Conservation (phyloP, 768 basidiomycete genomes). For the Trametes meyenii region DNA sequence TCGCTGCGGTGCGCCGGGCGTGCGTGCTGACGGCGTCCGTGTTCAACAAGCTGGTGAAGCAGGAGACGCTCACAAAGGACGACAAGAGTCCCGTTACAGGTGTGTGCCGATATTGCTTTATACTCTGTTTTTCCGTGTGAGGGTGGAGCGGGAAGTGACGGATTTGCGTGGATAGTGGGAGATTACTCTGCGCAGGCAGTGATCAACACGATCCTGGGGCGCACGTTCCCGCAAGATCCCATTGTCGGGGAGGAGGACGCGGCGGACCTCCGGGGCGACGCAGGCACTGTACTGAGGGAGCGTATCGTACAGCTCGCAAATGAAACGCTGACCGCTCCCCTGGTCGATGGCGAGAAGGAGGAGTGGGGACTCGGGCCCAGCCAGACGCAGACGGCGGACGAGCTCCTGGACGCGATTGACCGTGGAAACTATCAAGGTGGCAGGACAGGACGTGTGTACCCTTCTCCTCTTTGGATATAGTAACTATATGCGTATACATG, state of each 20-base stretch:
- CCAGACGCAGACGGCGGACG: constrained; percentile 49
- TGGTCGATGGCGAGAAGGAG: constrained; percentile 56
- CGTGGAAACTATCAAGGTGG: constrained; percentile 79
- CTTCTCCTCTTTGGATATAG: not conserved
- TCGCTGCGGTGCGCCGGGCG: constrained; percentile 86
- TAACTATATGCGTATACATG: not conserved
- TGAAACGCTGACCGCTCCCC: constrained; percentile 64
- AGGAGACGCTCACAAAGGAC: constrained; percentile 85
- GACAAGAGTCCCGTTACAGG: constrained; percentile 80
- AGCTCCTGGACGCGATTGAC: constrained; percentile 87
- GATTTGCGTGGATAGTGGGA: constrained; percentile 58
- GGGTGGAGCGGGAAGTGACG: not conserved
- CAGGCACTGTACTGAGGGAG: constrained; percentile 48
- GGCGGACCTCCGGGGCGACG: constrained; percentile 62
- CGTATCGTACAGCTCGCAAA: constrained; percentile 84
- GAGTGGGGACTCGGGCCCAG: constrained; percentile 77
- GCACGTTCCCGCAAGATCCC: constrained; percentile 80
- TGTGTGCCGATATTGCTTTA: constrained; percentile 27
- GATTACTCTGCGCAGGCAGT: constrained; percentile 95
- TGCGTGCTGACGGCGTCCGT: constrained; percentile 83
- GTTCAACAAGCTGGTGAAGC: constrained; percentile 81
- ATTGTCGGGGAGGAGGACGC: constrained; percentile 98
- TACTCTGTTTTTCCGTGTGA: not conserved
- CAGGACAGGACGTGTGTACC: constrained; percentile 63
- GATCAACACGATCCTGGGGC: constrained; percentile 75